These are phyloP conservation scores for Exophiala calicioides DNA, from an alignment of 2,329 filamentous ascomycete species.

Conservation along the genomic window DNA sequence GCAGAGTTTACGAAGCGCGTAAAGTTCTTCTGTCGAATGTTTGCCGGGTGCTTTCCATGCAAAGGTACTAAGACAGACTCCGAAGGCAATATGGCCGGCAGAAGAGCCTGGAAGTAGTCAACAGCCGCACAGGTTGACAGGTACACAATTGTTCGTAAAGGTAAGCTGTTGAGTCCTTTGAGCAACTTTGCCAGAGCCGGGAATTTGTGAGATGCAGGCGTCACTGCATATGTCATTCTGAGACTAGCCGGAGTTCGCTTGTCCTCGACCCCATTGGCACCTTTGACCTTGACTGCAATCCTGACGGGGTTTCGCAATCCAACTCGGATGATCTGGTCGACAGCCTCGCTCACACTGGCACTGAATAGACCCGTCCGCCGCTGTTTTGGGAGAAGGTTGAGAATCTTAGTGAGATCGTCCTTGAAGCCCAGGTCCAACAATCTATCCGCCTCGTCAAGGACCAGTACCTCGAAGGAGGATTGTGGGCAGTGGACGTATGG, in stretches of 20 bases:
- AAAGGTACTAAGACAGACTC: conserved; percentile 72
- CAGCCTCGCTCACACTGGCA: conserved; percentile 92
- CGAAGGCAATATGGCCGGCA: conserved; percentile 69
- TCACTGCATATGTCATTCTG: conserved; percentile 82
- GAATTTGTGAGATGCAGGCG: conserved; percentile 76
- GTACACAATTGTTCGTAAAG: conserved; percentile 86
- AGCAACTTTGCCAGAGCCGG: conserved; percentile 72
- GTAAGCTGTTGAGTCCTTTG: conserved; percentile 66
- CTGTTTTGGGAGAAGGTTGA: conserved; percentile 85
- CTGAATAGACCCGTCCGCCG: conserved; percentile 91
- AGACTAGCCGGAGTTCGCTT: conserved; percentile 84
- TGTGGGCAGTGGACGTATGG: conserved; percentile 85
- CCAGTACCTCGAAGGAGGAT: conserved; percentile 85
- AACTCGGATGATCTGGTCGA: conserved; percentile 88
- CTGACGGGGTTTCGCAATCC: conserved; percentile 93
- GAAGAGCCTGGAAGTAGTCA: conserved; percentile 84
- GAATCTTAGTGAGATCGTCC: conserved; percentile 72
- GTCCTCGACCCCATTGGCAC: conserved; percentile 71
- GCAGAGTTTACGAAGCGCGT: conserved; percentile 73
- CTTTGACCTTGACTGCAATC: conserved; percentile 89
- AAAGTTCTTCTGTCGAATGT: conserved; percentile 87
- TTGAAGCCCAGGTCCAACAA: conserved; percentile 93
- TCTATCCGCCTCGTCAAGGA: conserved; percentile 92
- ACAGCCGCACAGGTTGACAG: conserved; percentile 92
- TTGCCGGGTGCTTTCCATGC: conserved; percentile 88